A percentile compares a stretch with the other conserved stretches of the same genome.
These are phyloP conservation scores for Plantago coronopus DNA, from an alignment of 305 asterid genomes.

Conservation along the genomic window DNA sequence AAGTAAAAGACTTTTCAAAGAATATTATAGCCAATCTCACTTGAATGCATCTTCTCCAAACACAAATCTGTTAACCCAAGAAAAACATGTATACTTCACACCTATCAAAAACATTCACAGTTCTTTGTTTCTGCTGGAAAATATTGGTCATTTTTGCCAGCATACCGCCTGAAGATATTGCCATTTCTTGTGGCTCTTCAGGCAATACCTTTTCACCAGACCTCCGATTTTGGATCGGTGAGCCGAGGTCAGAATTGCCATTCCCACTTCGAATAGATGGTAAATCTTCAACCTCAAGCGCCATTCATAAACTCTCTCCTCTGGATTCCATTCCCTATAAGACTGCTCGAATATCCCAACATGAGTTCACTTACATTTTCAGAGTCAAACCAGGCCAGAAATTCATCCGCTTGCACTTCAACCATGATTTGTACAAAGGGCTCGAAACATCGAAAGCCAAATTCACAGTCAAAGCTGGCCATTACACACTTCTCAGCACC, in stretches of 20 bases:
- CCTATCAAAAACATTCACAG: constrained; percentile 18
- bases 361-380: constrained; percentile 43
- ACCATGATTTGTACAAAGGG: constrained; percentile 45
- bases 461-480: constrained; percentile 54
- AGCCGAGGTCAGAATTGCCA: constrained; percentile 25
- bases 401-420: constrained; percentile 66
- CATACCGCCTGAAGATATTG: constrained; percentile 25
- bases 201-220: constrained; percentile 31
- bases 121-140: constrained; percentile 21
- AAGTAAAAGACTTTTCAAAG: too few species aligned
- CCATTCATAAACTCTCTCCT: constrained; percentile 21
- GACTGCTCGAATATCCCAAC: constrained; percentile 53
- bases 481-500: constrained; percentile 53
- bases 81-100: constrained; percentile 22
- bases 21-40: too few species aligned
- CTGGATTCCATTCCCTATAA: constrained; percentile 37
- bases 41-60: constrained; percentile 5
- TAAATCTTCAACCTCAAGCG: constrained; percentile 35
- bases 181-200: constrained; percentile 59
- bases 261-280: constrained; percentile 36
- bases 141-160: constrained; percentile 24
- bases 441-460: constrained; percentile 35
- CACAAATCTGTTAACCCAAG: background rate
- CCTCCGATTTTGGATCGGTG: constrained; percentile 58
- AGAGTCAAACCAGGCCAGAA: constrained; percentile 47